These are phyloP conservation scores for Mortierella sp. DNA, from an alignment of 371 early-diverging fungal species.

Conservation along the genomic window DNA sequence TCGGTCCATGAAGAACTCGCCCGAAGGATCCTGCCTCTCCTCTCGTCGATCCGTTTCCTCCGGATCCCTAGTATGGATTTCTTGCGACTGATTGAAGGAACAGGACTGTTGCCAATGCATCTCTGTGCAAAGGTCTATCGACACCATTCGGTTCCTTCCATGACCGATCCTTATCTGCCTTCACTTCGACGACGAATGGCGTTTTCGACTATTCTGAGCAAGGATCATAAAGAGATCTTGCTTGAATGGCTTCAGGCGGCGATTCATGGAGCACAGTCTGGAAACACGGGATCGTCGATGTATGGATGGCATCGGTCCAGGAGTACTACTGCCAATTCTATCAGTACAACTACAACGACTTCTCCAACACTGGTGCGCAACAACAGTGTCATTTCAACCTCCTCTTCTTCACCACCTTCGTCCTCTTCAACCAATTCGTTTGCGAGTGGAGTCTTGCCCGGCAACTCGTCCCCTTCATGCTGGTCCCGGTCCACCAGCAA, in stretches of 20 bases:
- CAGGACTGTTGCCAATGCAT: slow-evolving; percentile 43
- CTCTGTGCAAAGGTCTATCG: slow-evolving; percentile 53
- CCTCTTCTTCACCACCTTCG: not conserved
- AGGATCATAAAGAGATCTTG: slow-evolving; percentile 39
- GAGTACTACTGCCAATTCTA: not conserved
- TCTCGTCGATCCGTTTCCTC: slow-evolving; percentile 46
- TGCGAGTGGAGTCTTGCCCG: not conserved
- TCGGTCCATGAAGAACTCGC: slow-evolving; percentile 38
- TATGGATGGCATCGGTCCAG: not conserved
- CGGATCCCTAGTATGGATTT: slow-evolving; percentile 49
- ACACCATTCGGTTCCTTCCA: slow-evolving; percentile 54
- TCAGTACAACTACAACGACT: not conserved
- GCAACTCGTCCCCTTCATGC: not conserved
- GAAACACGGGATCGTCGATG: not conserved
- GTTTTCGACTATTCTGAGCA: slow-evolving; percentile 46
- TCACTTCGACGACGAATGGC: slow-evolving; percentile 51
- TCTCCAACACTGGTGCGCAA: not conserved
- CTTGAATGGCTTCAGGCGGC: slow-evolving; percentile 40
- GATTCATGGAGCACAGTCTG: not conserved
- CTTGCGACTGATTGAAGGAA: slow-evolving; percentile 50
- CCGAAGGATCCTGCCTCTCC: slow-evolving; percentile 29
- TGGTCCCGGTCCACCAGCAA: not conserved
- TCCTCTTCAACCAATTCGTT: not conserved
- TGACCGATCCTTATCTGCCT: slow-evolving; percentile 45
- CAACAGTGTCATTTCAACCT: not conserved